phyloP scores from a whole-genome alignment of 345 rosid genomes.

The Abelmoschus esculentus region DNA sequence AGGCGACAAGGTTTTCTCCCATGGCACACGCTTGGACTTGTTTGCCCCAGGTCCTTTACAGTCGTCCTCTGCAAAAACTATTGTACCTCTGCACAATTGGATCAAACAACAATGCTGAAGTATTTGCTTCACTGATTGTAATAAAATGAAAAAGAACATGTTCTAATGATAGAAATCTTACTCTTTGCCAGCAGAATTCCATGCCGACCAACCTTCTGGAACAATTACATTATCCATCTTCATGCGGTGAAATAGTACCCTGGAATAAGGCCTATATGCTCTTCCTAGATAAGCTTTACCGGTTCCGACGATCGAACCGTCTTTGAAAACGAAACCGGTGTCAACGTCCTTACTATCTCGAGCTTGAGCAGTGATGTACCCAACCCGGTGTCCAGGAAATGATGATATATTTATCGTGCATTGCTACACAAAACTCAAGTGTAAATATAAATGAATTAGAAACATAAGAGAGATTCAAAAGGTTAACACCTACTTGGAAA shows the following conservation, averaged over 20 bases:
- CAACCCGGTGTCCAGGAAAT: neutral
- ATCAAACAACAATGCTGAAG: neutral
- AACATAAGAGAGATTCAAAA: neutral
- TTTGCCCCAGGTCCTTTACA: neutral
- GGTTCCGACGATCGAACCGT: neutral
- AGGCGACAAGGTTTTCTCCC: neutral
- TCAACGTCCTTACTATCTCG: neutral
- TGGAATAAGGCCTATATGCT: neutral
- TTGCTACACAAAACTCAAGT: neutral
- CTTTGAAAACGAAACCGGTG: neutral
- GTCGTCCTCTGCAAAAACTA: neutral
- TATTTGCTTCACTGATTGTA: neutral
- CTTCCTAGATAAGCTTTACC: neutral
- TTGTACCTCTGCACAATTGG: neutral
- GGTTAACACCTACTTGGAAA: neutral
- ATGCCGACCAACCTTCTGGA: constrained; percentile 3
- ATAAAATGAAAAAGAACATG: neutral
- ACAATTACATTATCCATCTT: neutral
- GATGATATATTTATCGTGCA: neutral
- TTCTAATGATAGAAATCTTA: neutral
- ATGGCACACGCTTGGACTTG: neutral
- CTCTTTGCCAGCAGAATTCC: neutral
- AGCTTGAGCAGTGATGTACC: neutral
- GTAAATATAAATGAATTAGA: neutral
- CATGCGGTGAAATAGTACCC: neutral